These are phyloP conservation scores for Diaporthe citriasiana DNA, from an alignment of 2,329 filamentous ascomycete species.

Conservation along the genomic window DNA sequence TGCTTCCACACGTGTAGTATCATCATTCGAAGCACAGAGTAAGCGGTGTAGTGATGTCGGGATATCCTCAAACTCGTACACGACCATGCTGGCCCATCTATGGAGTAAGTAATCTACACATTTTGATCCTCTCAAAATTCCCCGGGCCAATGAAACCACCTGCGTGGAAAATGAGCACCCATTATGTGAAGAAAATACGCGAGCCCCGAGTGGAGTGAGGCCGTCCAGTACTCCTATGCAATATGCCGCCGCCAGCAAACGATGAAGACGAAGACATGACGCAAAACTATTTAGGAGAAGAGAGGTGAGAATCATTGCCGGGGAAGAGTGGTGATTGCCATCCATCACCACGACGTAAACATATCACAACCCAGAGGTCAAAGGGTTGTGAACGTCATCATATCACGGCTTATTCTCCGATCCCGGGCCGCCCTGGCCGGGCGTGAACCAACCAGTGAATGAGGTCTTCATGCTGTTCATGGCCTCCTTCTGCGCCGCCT, in stretches of 20 bases:
- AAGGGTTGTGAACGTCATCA: not conserved
- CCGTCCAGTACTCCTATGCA: constrained; percentile 38
- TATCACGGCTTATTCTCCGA: constrained; percentile 27
- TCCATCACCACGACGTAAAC: not conserved
- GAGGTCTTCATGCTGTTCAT: constrained; percentile 93
- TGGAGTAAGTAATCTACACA: constrained; percentile 31
- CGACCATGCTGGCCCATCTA: constrained; percentile 23
- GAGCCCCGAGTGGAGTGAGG: not conserved
- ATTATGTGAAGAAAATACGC: constrained; percentile 14
- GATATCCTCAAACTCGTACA: constrained; percentile 31
- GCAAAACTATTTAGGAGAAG: not conserved
- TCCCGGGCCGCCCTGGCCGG: not conserved
- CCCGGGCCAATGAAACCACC: not conserved
- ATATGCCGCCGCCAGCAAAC: constrained; percentile 32
- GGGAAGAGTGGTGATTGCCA: not conserved
- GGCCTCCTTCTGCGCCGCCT: constrained; percentile 89
- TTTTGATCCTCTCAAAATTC: not conserved
- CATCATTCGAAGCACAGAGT: no score
- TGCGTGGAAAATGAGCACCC: not conserved
- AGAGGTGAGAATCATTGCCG: not conserved
- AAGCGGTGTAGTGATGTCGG: not conserved
- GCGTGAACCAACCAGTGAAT: constrained; percentile 70
- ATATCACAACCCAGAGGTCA: not conserved
- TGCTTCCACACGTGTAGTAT: not conserved
- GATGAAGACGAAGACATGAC: not conserved